These are phyloP conservation scores for Aspergillus brunneoviolaceus DNA, from an alignment of 2,329 filamentous ascomycete genomes.

Conservation along the genomic window DNA sequence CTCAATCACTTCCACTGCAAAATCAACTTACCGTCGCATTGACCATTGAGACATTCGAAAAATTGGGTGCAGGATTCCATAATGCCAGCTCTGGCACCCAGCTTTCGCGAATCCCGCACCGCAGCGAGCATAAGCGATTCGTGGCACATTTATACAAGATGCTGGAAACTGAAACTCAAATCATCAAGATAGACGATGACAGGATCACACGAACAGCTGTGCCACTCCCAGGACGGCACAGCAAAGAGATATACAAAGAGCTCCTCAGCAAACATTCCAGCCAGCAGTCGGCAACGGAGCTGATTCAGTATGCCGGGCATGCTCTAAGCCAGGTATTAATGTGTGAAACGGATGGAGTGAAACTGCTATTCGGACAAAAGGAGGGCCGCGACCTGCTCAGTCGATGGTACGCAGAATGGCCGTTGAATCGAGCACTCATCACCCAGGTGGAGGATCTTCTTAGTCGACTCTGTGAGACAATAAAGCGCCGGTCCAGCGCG, in stretches of 20 bases:
- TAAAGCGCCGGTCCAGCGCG: slow-evolving; percentile 19
- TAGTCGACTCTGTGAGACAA: slow-evolving; percentile 7
- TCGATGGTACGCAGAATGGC: slow-evolving; percentile 33
- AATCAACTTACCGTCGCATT: slow-evolving; percentile 13
- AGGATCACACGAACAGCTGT: slow-evolving; percentile 29
- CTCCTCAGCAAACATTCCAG: neutral
- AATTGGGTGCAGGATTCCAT: slow-evolving; percentile 26
- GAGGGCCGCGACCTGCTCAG: slow-evolving; percentile 34
- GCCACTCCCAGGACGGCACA: slow-evolving; percentile 14
- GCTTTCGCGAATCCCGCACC: slow-evolving; percentile 22
- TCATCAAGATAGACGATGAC: slow-evolving; percentile 28
- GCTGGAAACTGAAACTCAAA: slow-evolving; percentile 26
- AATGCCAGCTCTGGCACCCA: slow-evolving; percentile 19
- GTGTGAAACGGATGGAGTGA: neutral
- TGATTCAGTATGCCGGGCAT: neutral
- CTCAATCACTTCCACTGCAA: too few relatives aligned
- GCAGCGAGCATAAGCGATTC: slow-evolving; percentile 25
- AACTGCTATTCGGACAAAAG: slow-evolving; percentile 37
- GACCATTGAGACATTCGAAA: slow-evolving; percentile 30
- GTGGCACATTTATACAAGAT: slow-evolving; percentile 31
- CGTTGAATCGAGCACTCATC: slow-evolving; percentile 33
- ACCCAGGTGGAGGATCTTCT: slow-evolving; percentile 34
- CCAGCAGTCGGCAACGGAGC: neutral
- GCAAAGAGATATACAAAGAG: neutral
- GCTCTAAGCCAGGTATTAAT: neutral